These are phyloP conservation scores for Metarhizium anisopliae DNA, from an alignment of 2,329 filamentous ascomycete genomes.

Conservation along the genomic window DNA sequence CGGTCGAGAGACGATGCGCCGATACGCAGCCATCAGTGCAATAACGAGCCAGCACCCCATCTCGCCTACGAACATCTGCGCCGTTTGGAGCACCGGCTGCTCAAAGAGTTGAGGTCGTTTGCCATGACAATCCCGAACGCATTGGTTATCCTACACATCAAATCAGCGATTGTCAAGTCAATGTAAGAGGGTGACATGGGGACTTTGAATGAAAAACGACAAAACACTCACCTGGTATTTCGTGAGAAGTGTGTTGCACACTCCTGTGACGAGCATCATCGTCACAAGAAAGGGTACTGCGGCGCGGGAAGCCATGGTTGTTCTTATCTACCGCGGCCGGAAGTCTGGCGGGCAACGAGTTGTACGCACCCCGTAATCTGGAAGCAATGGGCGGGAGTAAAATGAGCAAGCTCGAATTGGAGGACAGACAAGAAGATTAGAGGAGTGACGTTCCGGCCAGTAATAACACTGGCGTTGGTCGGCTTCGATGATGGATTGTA, in stretches of 20 bases:
- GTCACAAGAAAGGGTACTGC: slow-evolving; percentile 77
- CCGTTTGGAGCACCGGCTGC: slow-evolving; percentile 91
- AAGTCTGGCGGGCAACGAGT: not conserved
- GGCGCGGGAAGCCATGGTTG: slow-evolving; percentile 58
- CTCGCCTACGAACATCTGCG: slow-evolving; percentile 97
- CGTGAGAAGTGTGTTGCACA: slow-evolving; percentile 93
- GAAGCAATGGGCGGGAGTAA: not conserved
- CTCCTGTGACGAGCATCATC: slow-evolving; percentile 94
- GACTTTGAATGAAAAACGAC: not conserved
- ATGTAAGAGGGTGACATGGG: not conserved
- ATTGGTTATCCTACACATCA: slow-evolving; percentile 78
- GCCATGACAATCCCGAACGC: slow-evolving; percentile 78
- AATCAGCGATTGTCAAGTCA: not conserved
- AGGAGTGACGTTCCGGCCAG: not conserved
- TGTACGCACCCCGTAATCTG: not conserved
- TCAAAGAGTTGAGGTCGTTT: slow-evolving; percentile 68
- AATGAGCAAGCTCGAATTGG: not conserved
- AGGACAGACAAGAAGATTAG: not conserved
- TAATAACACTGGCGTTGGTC: not conserved
- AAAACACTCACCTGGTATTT: slow-evolving; percentile 71
- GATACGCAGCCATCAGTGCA: slow-evolving; percentile 57
- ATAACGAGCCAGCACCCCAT: slow-evolving; percentile 94
- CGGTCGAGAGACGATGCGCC: slow-evolving; percentile 39
- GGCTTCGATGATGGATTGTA: not conserved
- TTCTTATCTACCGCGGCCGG: not conserved